Evolutionary conservation across 2,329 filamentous ascomycete genomes (phyloP).

Genomic region (Fusarium oligoseptatum): DNA sequence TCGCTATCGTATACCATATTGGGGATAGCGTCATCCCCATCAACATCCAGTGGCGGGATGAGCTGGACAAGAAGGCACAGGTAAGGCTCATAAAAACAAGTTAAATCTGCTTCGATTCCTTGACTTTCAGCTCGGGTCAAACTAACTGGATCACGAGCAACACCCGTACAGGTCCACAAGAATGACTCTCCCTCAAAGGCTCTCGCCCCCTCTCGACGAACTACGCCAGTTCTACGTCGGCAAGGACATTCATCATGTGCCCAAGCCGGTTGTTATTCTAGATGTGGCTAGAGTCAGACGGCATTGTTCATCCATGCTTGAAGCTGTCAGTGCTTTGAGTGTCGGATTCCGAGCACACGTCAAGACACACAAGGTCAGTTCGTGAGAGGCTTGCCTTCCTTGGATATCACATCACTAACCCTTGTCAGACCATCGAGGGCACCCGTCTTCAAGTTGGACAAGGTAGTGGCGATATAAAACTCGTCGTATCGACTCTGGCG

Average conservation of each 20-base stretch:
- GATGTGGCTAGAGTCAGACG: constrained; percentile 65
- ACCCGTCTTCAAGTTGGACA: constrained; percentile 67
- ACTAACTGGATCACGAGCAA: background rate
- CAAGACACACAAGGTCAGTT: constrained; percentile 70
- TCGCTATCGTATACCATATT: constrained; percentile 1
- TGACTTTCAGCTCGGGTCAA: background rate
- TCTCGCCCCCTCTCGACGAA: constrained; percentile 13
- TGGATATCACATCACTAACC: background rate
- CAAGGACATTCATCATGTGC: constrained; percentile 51
- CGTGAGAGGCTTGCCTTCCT: no score
- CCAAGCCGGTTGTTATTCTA: constrained; percentile 68
- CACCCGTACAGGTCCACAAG: background rate
- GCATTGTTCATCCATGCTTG: constrained; percentile 70
- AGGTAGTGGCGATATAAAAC: constrained; percentile 55
- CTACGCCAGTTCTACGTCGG: constrained; percentile 46
- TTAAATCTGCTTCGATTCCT: background rate
- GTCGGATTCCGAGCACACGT: constrained; percentile 73
- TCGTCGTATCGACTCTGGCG: constrained; percentile 70
- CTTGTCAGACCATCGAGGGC: constrained; percentile 64
- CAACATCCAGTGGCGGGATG: background rate
- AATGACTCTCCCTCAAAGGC: constrained; percentile 44
- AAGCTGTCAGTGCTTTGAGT: constrained; percentile 60
- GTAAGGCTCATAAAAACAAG: background rate
- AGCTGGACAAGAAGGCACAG: background rate
- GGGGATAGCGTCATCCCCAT: constrained; percentile 1